phyloP scores from a whole-genome alignment of 1,284 basidiomycete species.

The Ustilago bromivora region DNA sequence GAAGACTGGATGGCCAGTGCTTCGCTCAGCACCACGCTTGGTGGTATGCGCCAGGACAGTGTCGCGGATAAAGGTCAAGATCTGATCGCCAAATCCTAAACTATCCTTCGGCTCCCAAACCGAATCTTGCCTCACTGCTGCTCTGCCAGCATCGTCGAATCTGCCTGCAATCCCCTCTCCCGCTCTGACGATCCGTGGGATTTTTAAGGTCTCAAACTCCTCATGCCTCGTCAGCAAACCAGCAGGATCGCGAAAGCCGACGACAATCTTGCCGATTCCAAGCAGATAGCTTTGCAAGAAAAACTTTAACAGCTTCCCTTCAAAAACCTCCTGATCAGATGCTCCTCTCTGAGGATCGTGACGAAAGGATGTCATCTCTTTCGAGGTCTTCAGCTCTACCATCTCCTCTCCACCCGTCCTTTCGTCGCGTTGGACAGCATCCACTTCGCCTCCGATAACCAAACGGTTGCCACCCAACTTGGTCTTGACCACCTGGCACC shows the following conservation, averaged over 20 bases:
- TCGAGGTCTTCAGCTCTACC: constrained; percentile 93
- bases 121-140: constrained; percentile 77
- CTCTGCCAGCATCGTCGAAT: constrained; percentile 76
- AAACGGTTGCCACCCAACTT: constrained; percentile 84
- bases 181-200: constrained; percentile 66
- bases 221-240: constrained; percentile 72
- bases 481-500: constrained; percentile 92
- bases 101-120: constrained; percentile 83
- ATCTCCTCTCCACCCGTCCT: constrained; percentile 70
- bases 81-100: constrained; percentile 79
- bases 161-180: constrained; percentile 73
- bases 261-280: constrained; percentile 84
- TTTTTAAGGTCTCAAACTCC: constrained; percentile 68
- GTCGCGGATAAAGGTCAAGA: constrained; percentile 75
- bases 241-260: constrained; percentile 87
- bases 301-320: constrained; percentile 87
- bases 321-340: constrained; percentile 73
- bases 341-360: constrained; percentile 17
- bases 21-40: constrained; percentile 1
- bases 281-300: constrained; percentile 89
- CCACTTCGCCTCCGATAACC: constrained; percentile 92
- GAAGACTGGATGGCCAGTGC: constrained; percentile 50
- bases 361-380: constrained; percentile 74
- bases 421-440: constrained; percentile 76
- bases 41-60: constrained; percentile 8